Evolutionary conservation across 306 rosid species (phyloP).

Genomic region (Ochetophila trinervis): DNA sequence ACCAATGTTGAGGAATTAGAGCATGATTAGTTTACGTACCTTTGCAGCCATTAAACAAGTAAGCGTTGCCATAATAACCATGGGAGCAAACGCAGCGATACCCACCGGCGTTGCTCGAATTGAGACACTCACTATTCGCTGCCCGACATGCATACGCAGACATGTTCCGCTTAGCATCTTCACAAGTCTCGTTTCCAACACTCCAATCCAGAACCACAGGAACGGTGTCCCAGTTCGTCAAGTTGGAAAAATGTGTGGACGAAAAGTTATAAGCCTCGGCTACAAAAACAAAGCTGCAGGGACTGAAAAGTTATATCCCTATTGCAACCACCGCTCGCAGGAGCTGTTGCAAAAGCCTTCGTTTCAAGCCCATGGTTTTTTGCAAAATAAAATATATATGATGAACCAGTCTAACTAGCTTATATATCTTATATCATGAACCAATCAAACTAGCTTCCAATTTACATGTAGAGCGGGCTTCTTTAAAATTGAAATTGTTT

Average conservation of each 20-base stretch:
- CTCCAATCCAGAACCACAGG: conserved; percentile 36
- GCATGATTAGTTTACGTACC: conserved; percentile 1
- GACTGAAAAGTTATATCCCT: conserved; percentile 5
- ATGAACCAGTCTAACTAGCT: too few species aligned
- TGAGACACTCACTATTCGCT: conserved; percentile 2
- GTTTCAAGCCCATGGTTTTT: background rate
- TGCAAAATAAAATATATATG: background rate
- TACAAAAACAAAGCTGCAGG: conserved; percentile 19
- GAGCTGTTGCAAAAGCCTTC: background rate
- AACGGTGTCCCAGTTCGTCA: background rate
- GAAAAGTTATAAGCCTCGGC: conserved; percentile 22
- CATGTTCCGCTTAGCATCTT: background rate
- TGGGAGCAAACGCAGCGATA: conserved; percentile 25
- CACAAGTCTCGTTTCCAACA: conserved; percentile 18
- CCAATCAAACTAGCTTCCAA: too few species aligned
- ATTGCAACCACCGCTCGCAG: background rate
- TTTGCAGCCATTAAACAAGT: conserved; percentile 21
- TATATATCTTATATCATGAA: too few species aligned
- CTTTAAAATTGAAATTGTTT: too few species aligned
- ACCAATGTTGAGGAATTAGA: background rate
- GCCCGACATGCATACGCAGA: conserved; percentile 26
- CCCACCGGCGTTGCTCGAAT: conserved; percentile 18
- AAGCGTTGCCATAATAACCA: conserved; percentile 27
- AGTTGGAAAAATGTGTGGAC: background rate
- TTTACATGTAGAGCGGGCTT: too few species aligned